Percentiles rank a stretch among this genome's conserved stretches.
Conservation (phyloP, 2,329 filamentous ascomycete genomes). For the Alternaria arbusti region DNA sequence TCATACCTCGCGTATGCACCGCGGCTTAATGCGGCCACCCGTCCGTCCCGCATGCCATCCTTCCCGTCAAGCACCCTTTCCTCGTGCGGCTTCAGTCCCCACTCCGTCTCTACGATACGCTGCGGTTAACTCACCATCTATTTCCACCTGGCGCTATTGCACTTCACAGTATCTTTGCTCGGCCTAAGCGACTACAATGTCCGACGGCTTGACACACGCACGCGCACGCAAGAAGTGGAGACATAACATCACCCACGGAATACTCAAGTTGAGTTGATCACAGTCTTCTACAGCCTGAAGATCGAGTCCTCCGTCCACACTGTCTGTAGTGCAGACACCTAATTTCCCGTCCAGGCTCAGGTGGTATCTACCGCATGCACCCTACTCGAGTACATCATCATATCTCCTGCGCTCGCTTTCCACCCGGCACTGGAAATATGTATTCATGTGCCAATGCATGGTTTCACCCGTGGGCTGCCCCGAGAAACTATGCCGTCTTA, state of each 20-base stretch:
- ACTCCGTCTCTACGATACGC: conserved; percentile 1
- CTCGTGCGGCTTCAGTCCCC: not conserved
- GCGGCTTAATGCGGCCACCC: conserved; percentile 34
- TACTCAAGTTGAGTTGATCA: conserved; percentile 18
- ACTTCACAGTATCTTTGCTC: conserved; percentile 6
- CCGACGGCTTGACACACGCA: conserved; percentile 30
- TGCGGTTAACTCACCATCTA: not conserved
- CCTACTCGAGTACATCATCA: conserved; percentile 12
- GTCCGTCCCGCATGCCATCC: conserved; percentile 5
- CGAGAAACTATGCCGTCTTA: not conserved
- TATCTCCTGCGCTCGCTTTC: conserved; percentile 2
- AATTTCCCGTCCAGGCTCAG: conserved; percentile 30
- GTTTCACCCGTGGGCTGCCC: not conserved
- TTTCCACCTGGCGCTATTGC: conserved; percentile 1
- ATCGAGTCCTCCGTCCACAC: not conserved
- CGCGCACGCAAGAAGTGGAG: conserved; percentile 26
- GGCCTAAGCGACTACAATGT: conserved; percentile 25
- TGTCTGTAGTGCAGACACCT: conserved; percentile 10
- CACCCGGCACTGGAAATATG: not conserved
- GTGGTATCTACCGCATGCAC: conserved; percentile 34
- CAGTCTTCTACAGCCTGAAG: conserved; percentile 9
- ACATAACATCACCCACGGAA: conserved; percentile 1
- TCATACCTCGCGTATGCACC: conserved; percentile 12
- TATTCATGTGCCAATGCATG: not conserved
- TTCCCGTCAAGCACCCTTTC: conserved; percentile 1